Evolutionary conservation across 257 asterid genomes (phyloP).

Genomic region (Przewalskia tangutica): DNA sequence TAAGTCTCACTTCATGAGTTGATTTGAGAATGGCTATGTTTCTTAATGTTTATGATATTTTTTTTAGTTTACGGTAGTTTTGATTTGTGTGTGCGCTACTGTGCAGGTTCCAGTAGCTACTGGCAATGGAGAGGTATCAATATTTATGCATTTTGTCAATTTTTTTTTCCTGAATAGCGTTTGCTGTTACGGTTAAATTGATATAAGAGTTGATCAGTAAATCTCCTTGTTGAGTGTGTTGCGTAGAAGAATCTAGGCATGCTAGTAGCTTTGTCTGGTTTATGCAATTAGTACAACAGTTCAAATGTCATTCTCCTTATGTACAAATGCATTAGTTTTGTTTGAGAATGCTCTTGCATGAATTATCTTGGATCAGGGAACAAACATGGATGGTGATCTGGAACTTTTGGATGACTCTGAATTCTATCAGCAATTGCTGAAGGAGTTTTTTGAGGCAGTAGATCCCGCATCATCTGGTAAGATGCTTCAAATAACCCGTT

Average conservation of each 20-base stretch:
- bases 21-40: not conserved
- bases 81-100: constrained; percentile 8
- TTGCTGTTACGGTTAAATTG: not conserved
- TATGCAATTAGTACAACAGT: not conserved
- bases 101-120: constrained; percentile 45
- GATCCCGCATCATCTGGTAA: constrained; percentile 88
- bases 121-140: constrained; percentile 46
- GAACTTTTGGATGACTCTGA: constrained; percentile 85
- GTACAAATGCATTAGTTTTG: not conserved
- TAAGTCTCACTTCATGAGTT: constrained; percentile 26
- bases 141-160: not conserved
- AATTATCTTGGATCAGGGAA: constrained; percentile 26
- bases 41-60: not conserved
- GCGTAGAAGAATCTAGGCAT: not conserved
- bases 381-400: constrained; percentile 49
- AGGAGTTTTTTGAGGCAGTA: constrained; percentile 79
- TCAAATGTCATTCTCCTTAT: not conserved
- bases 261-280: not conserved
- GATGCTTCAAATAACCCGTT: not conserved
- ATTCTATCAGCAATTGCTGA: constrained; percentile 78
- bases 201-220: not conserved
- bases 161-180: not conserved
- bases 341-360: not conserved
- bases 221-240: not conserved
- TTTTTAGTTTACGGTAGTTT: not conserved